Evolutionary conservation across 2,329 filamentous ascomycete genomes (phyloP), one percentile per base, ranked within the genome.

Genomic region (Aspergillus sp.): DNA sequence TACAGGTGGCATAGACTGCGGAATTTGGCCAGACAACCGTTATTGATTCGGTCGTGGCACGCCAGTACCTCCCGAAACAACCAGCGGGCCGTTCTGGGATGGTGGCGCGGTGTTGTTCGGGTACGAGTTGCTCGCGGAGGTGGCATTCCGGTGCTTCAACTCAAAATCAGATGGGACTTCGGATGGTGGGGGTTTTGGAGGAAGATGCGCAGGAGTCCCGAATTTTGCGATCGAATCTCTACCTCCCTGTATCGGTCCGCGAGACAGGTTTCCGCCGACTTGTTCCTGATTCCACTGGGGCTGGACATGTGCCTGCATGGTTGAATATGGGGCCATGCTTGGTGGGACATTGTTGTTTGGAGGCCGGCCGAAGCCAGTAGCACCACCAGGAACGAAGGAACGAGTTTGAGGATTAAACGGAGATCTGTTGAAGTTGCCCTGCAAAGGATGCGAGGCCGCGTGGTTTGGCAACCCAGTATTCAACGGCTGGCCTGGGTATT

Each of bases 371-470:
- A 68, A 61, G 37, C 71, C 60, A 33, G 67, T 63, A 49, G 68
- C 65, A 44, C 84, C 79, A 52, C 81, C 82, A 2, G 93, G 93
- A 23, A 96, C 85, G 73, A 98, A 97, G 0, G 93, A 90, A 69
- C 96, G 90, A 15, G 90, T 97, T 77, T 96, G 93, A 1, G 93
- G 93, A 70, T 97, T 97, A 78, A 98, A 97, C 12, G 89, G 86
- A 66, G 91, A 90, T 57, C 92, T 84, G 69, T 90, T 91, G 70
- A 86, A 96, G 75, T 89, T 95, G 37, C 91, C 91, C 14, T 91
- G 90, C 56, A 96, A 86, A 6, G 91, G 90, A 71, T 96, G 91
- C 69, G 92, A 89, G 57, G 84, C 85, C 73, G 90, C 87, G 8
- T 87, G 85, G 66, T 90, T 90, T 60, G 89, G 82, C 24, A 90